phyloP scores from a whole-genome alignment of 768 basidiomycete species.

The Neoboletus subvelutipes region DNA sequence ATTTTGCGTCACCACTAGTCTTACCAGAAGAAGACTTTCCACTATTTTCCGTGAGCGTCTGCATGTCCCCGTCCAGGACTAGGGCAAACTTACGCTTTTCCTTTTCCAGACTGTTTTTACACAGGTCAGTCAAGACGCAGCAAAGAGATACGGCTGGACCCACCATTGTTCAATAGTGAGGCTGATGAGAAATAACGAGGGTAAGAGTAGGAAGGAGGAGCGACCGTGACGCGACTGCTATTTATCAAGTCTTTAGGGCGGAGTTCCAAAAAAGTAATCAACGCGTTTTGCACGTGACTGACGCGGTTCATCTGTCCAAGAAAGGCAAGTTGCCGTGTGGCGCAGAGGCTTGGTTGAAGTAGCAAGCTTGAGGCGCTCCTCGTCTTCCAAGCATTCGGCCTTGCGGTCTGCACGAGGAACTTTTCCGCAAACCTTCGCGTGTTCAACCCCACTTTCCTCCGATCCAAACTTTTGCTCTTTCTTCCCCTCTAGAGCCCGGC shows the following conservation, averaged over 20 bases:
- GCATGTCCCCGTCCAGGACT: background rate
- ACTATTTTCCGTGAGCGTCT: constrained; percentile 24
- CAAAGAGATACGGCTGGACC: background rate
- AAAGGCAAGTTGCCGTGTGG: constrained; percentile 22
- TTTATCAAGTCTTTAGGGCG: constrained; percentile 33
- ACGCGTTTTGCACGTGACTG: constrained; percentile 37
- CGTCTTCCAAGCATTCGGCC: constrained; percentile 14
- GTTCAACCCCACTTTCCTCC: constrained; percentile 16
- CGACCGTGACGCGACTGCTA: constrained; percentile 27
- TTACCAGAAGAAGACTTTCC: constrained; percentile 48
- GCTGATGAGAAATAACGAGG: constrained; percentile 14
- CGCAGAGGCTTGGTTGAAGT: constrained; percentile 17
- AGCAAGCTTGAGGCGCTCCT: constrained; percentile 3
- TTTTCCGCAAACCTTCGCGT: constrained; percentile 21
- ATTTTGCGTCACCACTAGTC: constrained; percentile 52
- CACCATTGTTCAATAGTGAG: constrained; percentile 34
- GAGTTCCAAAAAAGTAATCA: constrained; percentile 33
- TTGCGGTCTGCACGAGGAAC: constrained; percentile 35
- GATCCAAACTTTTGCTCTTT: constrained; percentile 11
- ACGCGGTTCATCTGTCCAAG: constrained; percentile 23
- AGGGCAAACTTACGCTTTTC: constrained; percentile 44
- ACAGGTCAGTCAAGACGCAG: constrained; percentile 7
- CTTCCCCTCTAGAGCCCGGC: constrained; percentile 11
- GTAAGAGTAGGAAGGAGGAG: constrained; percentile 16
- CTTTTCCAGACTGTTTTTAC: constrained; percentile 50